phyloP scores from a whole-genome alignment of 805 yeast genomes.

The Yueomyces sp. region DNA sequence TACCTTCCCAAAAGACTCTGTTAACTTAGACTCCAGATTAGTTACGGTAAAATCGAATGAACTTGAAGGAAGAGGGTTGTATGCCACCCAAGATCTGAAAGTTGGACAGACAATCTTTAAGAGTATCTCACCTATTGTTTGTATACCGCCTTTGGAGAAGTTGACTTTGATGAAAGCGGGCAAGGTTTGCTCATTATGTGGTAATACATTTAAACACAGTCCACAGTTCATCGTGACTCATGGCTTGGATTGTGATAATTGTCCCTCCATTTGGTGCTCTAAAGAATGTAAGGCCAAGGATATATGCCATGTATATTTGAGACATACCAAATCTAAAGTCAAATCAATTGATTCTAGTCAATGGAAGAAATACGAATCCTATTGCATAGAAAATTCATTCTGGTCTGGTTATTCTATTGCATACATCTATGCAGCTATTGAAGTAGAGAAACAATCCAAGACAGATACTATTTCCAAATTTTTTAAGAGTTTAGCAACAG shows the following conservation, averaged over 20 bases:
- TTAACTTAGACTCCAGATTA: too few species aligned
- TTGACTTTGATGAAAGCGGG: constrained; percentile 44
- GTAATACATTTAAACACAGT: constrained; percentile 31
- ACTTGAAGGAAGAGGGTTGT: constrained; percentile 24
- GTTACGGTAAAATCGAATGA: neutral
- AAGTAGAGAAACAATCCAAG: neutral
- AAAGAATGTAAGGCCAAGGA: constrained; percentile 43
- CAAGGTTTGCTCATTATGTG: constrained; percentile 64
- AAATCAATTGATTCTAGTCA: constrained; percentile 30
- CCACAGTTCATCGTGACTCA: constrained; percentile 21
- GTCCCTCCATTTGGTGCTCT: constrained; percentile 63
- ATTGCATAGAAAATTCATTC: constrained; percentile 54
- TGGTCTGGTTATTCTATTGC: constrained; percentile 56
- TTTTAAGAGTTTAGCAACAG: constrained; percentile 50
- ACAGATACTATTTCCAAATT: constrained; percentile 29
- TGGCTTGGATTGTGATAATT: constrained; percentile 53
- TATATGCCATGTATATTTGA: constrained; percentile 38
- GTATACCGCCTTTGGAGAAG: constrained; percentile 57
- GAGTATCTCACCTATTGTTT: constrained; percentile 43
- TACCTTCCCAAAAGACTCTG: neutral
- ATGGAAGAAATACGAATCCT: constrained; percentile 45
- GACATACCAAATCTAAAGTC: constrained; percentile 32
- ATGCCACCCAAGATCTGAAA: constrained; percentile 33
- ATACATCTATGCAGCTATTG: constrained; percentile 34
- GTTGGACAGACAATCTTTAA: constrained; percentile 46